Base-by-base conservation (phyloP, 2,329 filamentous ascomycete species). In the Cercospora sojina region DNA sequence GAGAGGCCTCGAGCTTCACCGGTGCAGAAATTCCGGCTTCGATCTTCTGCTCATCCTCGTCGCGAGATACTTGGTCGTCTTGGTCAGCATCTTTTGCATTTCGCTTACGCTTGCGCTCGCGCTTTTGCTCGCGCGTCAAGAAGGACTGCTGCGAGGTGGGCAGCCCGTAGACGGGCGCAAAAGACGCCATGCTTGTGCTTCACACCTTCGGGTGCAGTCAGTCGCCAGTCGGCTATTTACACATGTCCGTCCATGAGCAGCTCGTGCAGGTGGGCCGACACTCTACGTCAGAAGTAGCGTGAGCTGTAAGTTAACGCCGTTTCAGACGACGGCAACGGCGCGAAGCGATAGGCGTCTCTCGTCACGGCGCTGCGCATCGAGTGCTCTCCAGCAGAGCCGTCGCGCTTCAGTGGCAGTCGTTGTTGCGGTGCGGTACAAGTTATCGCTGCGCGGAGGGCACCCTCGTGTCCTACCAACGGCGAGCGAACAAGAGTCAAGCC, bases 101-200 rank as follows among this genome's bases (percentile, higher is more conserved):
- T 47, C 66, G 69, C 60, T 75, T 76, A 27, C 74, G 74, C 63
- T 76, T 75, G 56, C 66, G 68, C 27, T 67, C 66, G 27, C 65
- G 70, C 60, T 71, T 71, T 31, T 73, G 74, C 64, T 73, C 66
- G 66, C 68, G 73, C 25, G 71, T 62, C 65, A 72, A 69, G 60
- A 71, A 70, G n/a, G 71, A 66, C 47, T 72, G 70, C 57, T 73
- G 69, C 47, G 63, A 68, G 60, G 64, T 63, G n/a, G 66, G 65
- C 16, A 69, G 66, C 18, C 68, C 65, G 64, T 76, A 76, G 49
- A 73, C 70, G 16, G 75, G 72, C 3, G 74, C 74, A 65, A 73
- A 76, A 16, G 70, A 69, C 27, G 74, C 64, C 74, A 76, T 75
- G 56, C 58, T 49, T 64, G 62, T 51, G 49, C 60, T 62, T 62